Evolutionary conservation across 2,329 filamentous ascomycete species (phyloP), one percentile per base, ranked within the genome.

Genomic region (Talaromyces sp.): DNA sequence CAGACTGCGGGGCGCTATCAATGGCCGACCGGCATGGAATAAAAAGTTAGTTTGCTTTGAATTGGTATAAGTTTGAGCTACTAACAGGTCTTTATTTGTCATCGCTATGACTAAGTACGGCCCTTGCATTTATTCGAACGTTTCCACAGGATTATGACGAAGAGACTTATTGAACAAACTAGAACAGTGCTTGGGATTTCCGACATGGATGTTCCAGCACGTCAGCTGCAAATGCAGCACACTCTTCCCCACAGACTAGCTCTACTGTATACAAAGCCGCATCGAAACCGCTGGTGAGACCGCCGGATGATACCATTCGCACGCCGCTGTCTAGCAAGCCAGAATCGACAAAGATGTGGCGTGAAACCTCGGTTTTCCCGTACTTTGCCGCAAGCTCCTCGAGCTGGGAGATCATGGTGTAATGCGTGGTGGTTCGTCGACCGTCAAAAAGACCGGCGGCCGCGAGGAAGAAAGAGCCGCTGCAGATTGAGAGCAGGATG

Each of bases 401-500:
- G 7, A 58, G 31, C 7, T 58, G 49, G 13, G 51, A 32, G 32
- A 58, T 41, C 13, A 53, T 54, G 21, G 52, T 27, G 26, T 53
- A 27, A n/a, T 58, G 57, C n/a, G 57, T 58, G 5, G 57, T 58
- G 26, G 52, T 46, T 10, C 50, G 24, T 7, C 57, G 50, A 24
- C 52, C 41, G 9, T 49, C 50, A 2, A 58, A 50, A 17, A 58
- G 32, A 24, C 57, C 57, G 26, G 57, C 57, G 6, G 41, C 32
- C 52, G 57, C 57, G 10, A 58, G 57, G 13, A 54, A 58, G 50
- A 58, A 58, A n/a, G 57, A 54, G 26, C 35, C 57, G 24, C 57
- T 58, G 43, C 57, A 58, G 4, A 54, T 58, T 21, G 57, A 58
- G n/a, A 58, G 52, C 7, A 58, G 9, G 8, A 58, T 52, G 14